Evolutionary conservation across 2,329 filamentous ascomycete genomes (phyloP).

Genomic region (Coleophoma eucalyptorum): DNA sequence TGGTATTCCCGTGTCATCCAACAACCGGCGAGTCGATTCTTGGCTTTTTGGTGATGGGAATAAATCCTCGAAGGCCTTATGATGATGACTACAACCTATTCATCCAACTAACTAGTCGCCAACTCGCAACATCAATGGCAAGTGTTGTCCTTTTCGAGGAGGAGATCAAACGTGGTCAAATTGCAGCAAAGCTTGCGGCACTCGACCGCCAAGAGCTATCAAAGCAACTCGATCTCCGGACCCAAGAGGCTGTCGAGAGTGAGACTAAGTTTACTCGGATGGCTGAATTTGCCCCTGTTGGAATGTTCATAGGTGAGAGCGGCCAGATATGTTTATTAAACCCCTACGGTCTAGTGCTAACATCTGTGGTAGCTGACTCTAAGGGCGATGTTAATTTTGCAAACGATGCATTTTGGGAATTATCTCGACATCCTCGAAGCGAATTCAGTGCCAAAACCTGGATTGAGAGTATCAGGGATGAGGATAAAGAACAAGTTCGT

Average conservation of each 20-base stretch:
- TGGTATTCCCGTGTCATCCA: conserved; percentile 76
- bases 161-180: conserved; percentile 71
- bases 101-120: conserved; percentile 68
- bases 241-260: conserved; percentile 59
- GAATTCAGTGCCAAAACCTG: conserved; percentile 58
- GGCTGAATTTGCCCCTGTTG: conserved; percentile 80
- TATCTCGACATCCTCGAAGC: conserved; percentile 61
- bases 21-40: conserved; percentile 69
- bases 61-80: conserved; percentile 75
- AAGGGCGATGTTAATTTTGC: conserved; percentile 71
- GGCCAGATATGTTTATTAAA: neutral
- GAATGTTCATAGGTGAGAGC: conserved; percentile 64
- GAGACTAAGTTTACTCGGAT: conserved; percentile 80
- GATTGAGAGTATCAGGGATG: conserved; percentile 68
- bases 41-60: conserved; percentile 74
- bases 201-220: conserved; percentile 75
- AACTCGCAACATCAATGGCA: conserved; percentile 75
- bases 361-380: conserved; percentile 47
- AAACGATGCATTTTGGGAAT: conserved; percentile 73
- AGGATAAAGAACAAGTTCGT: conserved; percentile 58
- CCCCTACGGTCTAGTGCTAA: neutral
- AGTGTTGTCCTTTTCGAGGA: conserved; percentile 82
- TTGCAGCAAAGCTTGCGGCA: conserved; percentile 69
- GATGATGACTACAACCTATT: conserved; percentile 80
- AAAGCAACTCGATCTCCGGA: conserved; percentile 65